Percentiles rank a stretch among this genome's conserved stretches.
Evolutionary conservation across 2,329 filamentous ascomycete genomes (phyloP).

Genomic region (Anthostomella pinea): DNA sequence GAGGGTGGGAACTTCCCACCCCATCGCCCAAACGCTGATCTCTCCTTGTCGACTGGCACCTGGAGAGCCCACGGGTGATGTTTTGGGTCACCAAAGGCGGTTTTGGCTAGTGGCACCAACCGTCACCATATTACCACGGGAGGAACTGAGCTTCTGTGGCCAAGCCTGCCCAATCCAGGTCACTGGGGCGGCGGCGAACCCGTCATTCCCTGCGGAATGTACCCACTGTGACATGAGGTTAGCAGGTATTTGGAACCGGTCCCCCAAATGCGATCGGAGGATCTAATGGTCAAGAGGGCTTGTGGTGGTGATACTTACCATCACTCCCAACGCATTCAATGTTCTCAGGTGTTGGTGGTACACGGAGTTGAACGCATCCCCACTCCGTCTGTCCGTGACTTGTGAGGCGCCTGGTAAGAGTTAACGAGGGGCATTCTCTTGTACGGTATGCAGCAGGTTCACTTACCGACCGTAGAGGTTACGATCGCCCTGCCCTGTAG

Average conservation of each 20-base stretch:
- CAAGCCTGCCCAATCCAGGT: not conserved
- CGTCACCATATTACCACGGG: not conserved
- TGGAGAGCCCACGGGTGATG: not conserved
- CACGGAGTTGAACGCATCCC: too few relatives aligned
- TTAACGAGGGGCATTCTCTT: too few relatives aligned
- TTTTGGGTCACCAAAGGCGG: not conserved
- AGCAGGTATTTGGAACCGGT: too few relatives aligned
- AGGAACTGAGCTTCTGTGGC: not conserved
- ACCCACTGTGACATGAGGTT: too few relatives aligned
- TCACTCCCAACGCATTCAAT: not conserved
- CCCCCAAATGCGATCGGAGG: too few relatives aligned
- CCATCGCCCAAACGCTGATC: slow-evolving; percentile 1
- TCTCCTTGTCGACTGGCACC: not conserved
- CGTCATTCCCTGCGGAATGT: slow-evolving; percentile 1
- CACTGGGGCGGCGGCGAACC: not conserved
- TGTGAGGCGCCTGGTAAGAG: too few relatives aligned
- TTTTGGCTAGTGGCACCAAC: not conserved
- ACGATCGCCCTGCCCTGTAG: not conserved
- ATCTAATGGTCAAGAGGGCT: too few relatives aligned
- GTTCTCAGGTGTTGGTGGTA: too few relatives aligned
- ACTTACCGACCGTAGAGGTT: not conserved
- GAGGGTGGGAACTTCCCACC: not conserved
- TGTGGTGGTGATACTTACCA: too few relatives aligned
- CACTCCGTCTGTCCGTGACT: too few relatives aligned
- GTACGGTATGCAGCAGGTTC: too few relatives aligned